A percentile compares a stretch with the other conserved stretches of the same genome.
phyloP scores from a whole-genome alignment of 305 asterid genomes.

The Solanum hybrid region DNA sequence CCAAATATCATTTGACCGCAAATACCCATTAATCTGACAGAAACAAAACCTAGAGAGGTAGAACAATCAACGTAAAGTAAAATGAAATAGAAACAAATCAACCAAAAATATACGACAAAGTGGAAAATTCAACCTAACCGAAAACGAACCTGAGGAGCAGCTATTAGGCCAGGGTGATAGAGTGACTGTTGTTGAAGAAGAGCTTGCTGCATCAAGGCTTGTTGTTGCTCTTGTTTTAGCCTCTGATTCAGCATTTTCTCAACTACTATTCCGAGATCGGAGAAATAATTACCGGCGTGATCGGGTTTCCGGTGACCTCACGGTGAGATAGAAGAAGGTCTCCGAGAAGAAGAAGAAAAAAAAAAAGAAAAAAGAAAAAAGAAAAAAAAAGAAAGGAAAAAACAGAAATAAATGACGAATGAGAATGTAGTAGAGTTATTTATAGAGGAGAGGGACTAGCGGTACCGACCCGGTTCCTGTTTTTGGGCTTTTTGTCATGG shows the following conservation, averaged over 20 bases:
- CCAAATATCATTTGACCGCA: not conserved
- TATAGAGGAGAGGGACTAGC: constrained; percentile 5
- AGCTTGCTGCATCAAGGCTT: constrained; percentile 90
- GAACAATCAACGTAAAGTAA: not conserved
- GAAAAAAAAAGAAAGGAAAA: not conserved
- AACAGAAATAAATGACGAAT: not conserved
- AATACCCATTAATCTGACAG: not conserved
- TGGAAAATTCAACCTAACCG: not conserved
- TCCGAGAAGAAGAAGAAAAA: constrained; percentile 8
- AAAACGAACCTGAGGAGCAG: constrained; percentile 72
- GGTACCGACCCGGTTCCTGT: not conserved
- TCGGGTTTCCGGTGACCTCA: constrained; percentile 13
- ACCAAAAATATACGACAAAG: not conserved
- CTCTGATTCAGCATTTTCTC: constrained; percentile 72
- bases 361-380: not conserved
- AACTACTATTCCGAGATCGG: constrained; percentile 11
- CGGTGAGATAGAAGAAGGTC: constrained; percentile 13
- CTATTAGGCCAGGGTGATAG: constrained; percentile 80
- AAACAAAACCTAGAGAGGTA: not conserved
- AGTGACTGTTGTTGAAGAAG: constrained; percentile 83
- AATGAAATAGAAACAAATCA: not conserved
- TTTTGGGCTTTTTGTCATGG: not conserved
- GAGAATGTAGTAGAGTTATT: constrained; percentile 6
- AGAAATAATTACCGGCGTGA: constrained; percentile 31
- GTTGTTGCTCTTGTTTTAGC: constrained; percentile 74